A percentile compares a stretch with the other conserved stretches of the same genome.
Evolutionary conservation across 2,329 filamentous ascomycete species (phyloP).

Genomic region (Diaporthe nobilis): DNA sequence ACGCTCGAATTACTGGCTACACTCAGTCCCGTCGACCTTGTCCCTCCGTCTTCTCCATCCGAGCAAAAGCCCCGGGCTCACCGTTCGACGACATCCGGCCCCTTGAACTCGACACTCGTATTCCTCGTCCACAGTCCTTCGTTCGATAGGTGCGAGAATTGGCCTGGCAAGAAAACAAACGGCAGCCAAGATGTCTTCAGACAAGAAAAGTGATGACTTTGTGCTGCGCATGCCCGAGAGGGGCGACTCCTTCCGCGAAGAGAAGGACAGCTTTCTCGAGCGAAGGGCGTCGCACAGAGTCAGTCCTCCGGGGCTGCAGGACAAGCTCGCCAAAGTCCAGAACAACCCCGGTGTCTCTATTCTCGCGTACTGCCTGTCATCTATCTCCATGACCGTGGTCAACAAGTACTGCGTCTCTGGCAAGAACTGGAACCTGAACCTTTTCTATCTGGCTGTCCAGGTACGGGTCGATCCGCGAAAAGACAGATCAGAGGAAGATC

Average conservation of each 20-base stretch:
- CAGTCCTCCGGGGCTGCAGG: constrained; percentile 51
- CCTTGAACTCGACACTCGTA: constrained; percentile 1
- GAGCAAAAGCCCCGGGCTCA: constrained; percentile 2
- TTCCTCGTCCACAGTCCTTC: neutral
- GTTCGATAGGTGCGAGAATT: constrained; percentile 11
- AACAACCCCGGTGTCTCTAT: constrained; percentile 87
- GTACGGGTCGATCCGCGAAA: constrained; percentile 65
- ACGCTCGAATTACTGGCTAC: constrained; percentile 8
- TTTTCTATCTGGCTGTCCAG: constrained; percentile 93
- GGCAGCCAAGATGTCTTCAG: constrained; percentile 73
- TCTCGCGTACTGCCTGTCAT: constrained; percentile 90
- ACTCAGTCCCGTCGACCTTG: neutral
- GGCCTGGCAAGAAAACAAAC: neutral
- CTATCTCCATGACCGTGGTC: constrained; percentile 99
- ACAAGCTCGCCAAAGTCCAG: constrained; percentile 67
- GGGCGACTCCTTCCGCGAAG: constrained; percentile 63
- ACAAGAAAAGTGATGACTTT: constrained; percentile 91
- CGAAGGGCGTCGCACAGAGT: constrained; percentile 56
- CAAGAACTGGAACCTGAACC: constrained; percentile 92
- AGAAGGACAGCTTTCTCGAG: constrained; percentile 67
- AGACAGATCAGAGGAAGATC: neutral
- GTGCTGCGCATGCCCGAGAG: constrained; percentile 78
- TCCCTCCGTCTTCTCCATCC: neutral
- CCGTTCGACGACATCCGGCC: constrained; percentile 25
- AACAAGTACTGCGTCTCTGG: constrained; percentile 99